Evolutionary conservation across 768 basidiomycete genomes (phyloP).

Genomic region (Suillus luteus): DNA sequence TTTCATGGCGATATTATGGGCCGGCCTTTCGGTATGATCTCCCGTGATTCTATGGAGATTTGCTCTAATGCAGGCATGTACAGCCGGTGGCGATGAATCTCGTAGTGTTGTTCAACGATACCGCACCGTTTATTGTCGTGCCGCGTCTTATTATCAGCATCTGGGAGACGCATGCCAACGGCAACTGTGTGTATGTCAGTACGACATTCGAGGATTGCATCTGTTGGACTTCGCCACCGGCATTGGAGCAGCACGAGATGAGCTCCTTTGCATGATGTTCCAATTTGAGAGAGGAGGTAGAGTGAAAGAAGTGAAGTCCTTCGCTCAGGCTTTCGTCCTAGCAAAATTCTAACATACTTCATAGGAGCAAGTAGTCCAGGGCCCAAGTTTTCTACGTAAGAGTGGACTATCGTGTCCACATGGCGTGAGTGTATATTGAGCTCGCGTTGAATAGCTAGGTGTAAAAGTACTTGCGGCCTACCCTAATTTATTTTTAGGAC

Average conservation of each 20-base stretch:
- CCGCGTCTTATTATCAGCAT: neutral
- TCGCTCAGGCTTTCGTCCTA: neutral
- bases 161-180: neutral
- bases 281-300: neutral
- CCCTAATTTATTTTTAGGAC: neutral
- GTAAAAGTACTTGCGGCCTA: neutral
- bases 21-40: neutral
- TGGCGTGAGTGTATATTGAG: neutral
- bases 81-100: neutral
- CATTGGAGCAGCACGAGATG: neutral
- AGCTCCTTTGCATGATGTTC: neutral
- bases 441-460: neutral
- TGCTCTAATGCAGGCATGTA: neutral
- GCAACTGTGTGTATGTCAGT: neutral
- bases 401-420: neutral
- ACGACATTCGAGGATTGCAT: neutral
- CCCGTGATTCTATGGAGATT: neutral
- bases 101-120: neutral
- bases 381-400: neutral
- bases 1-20: neutral
- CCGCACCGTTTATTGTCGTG: neutral
- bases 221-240: neutral
- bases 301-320: neutral
- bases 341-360: too few relatives aligned
- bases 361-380: neutral